These are phyloP conservation scores for Schrenkiella parvula DNA, from an alignment of 345 rosid species.

Conservation along the genomic window DNA sequence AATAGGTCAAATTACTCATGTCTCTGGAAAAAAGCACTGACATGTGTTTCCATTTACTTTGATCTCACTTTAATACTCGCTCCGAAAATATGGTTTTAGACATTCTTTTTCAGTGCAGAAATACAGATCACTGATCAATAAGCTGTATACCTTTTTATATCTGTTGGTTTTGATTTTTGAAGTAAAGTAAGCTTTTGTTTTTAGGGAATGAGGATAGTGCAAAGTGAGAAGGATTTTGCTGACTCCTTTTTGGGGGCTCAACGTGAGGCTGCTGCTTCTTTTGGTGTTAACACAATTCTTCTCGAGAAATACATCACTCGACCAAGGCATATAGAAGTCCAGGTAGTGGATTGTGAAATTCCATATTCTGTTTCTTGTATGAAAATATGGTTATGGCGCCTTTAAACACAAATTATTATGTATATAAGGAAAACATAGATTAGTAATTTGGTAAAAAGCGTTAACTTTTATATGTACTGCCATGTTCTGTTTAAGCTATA, in stretches of 20 bases:
- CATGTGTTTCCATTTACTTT: constrained; percentile 11
- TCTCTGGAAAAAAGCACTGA: not conserved
- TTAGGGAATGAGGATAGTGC: constrained; percentile 95
- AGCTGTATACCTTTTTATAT: not conserved
- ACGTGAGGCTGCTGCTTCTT: constrained; percentile 93
- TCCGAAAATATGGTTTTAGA: not conserved
- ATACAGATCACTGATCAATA: not conserved
- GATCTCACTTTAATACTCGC: not conserved
- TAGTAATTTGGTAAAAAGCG: not conserved
- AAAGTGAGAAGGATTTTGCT: constrained; percentile 53
- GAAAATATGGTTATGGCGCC: not conserved
- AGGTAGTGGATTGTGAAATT: constrained; percentile 43
- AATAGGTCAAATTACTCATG: not conserved
- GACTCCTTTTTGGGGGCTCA: constrained; percentile 94
- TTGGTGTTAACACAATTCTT: constrained; percentile 79
- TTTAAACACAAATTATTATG: not conserved
- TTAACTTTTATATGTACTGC: not conserved
- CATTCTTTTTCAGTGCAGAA: not conserved
- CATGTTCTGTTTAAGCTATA: not conserved
- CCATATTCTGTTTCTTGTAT: not conserved
- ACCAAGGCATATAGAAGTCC: constrained; percentile 95
- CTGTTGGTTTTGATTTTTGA: constrained; percentile 20
- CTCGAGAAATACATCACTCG: constrained; percentile 89
- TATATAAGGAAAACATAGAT: not conserved
- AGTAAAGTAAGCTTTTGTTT: constrained; percentile 28